phyloP scores from a whole-genome alignment of 2,329 filamentous ascomycete species.

The Colletotrichum orchidophilum region DNA sequence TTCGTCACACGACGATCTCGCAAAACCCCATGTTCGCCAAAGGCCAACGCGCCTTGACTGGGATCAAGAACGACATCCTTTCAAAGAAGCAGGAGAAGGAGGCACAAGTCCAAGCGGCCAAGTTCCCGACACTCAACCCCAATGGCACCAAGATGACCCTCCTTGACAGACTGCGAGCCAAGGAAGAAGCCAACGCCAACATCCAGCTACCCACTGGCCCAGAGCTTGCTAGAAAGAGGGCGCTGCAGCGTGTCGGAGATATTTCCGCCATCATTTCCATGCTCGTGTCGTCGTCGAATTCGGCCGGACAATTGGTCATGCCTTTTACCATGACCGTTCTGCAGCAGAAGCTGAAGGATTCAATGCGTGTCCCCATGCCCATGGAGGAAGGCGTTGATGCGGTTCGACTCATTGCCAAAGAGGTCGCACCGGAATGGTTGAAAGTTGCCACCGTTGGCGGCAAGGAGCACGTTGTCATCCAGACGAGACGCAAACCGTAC shows the following conservation, averaged over 20 bases:
- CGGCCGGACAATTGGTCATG: constrained; percentile 62
- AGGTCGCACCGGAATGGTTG: constrained; percentile 67
- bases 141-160: constrained; percentile 70
- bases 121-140: constrained; percentile 45
- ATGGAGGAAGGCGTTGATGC: constrained; percentile 61
- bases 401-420: constrained; percentile 60
- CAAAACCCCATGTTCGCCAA: constrained; percentile 68
- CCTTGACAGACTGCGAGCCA: constrained; percentile 78
- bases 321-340: constrained; percentile 73
- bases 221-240: constrained; percentile 69
- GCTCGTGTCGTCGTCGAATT: constrained; percentile 63
- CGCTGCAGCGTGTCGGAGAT: constrained; percentile 74
- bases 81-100: constrained; percentile 60
- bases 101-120: constrained; percentile 45
- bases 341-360: constrained; percentile 74
- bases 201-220: constrained; percentile 54
- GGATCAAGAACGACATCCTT: constrained; percentile 71
- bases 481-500: constrained; percentile 52
- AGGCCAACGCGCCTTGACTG: constrained; percentile 74
- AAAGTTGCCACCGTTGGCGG: constrained; percentile 60
- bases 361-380: constrained; percentile 65
- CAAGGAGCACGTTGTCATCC: constrained; percentile 66
- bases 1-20: constrained; percentile 56
- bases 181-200: constrained; percentile 66
- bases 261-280: constrained; percentile 74